phyloP scores from a whole-genome alignment of 2,329 filamentous ascomycete genomes.

The Spiromastix sp. region DNA sequence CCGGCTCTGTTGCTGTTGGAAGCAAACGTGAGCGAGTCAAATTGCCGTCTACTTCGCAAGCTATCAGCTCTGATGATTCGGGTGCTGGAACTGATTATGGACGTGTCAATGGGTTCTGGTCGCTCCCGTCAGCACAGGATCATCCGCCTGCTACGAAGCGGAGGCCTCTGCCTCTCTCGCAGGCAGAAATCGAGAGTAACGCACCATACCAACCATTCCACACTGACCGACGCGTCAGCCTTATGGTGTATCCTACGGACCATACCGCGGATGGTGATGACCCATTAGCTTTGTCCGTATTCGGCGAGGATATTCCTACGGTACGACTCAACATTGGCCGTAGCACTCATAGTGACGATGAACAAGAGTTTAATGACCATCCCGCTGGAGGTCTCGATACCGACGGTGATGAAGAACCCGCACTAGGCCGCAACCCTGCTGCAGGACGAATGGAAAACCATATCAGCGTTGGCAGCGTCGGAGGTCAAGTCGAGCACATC shows the following conservation, averaged over 20 bases:
- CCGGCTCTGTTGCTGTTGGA: conserved; percentile 43
- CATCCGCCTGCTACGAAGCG: conserved; percentile 32
- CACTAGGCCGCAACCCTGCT: conserved; percentile 19
- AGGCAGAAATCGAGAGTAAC: conserved; percentile 92
- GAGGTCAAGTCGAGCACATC: conserved; percentile 60
- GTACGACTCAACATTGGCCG: conserved; percentile 37
- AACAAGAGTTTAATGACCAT: no score
- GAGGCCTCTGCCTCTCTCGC: conserved; percentile 48
- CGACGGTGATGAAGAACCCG: conserved; percentile 25
- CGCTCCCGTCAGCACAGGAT: conserved; percentile 28
- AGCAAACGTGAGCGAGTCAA: conserved; percentile 57
- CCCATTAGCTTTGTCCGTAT: conserved; percentile 39
- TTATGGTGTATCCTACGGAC: conserved; percentile 52
- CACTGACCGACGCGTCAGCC: conserved; percentile 71
- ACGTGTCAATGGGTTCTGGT: conserved; percentile 29
- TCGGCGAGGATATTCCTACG: conserved; percentile 41
- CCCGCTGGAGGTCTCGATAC: conserved; percentile 29
- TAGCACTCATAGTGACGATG: conserved; percentile 28
- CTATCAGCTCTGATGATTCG: conserved; percentile 42
- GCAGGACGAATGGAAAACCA: conserved; percentile 38
- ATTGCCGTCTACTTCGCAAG: conserved; percentile 53
- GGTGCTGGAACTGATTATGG: conserved; percentile 43
- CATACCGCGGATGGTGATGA: conserved; percentile 34
- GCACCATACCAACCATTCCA: conserved; percentile 95
- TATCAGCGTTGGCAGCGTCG: conserved; percentile 41